Evolutionary conservation across 2,329 filamentous ascomycete genomes (phyloP).

Genomic region (Aspergillus versicolor): DNA sequence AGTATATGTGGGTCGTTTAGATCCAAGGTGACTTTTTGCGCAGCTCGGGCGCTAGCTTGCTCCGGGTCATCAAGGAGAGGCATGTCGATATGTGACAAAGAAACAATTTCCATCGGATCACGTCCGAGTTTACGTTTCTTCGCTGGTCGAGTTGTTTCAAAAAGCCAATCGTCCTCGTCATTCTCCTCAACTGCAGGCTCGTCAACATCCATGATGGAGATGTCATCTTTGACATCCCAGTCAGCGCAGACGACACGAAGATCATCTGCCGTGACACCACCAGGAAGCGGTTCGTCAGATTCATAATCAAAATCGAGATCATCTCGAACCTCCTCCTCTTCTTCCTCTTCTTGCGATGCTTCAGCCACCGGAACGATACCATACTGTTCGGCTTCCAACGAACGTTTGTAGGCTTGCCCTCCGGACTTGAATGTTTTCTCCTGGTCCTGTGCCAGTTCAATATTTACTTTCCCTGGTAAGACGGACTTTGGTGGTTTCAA

Average conservation of each 20-base stretch:
- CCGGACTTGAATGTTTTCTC: slow-evolving; percentile 81
- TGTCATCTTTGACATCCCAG: slow-evolving; percentile 68
- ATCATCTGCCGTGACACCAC: slow-evolving; percentile 74
- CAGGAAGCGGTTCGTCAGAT: slow-evolving; percentile 62
- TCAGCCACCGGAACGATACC: slow-evolving; percentile 51
- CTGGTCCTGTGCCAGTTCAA: slow-evolving; percentile 83
- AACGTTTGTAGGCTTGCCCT: slow-evolving; percentile 56
- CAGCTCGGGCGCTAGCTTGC: slow-evolving; percentile 66
- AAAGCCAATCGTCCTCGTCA: slow-evolving; percentile 49
- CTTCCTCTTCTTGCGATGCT: slow-evolving; percentile 49
- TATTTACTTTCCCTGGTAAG: slow-evolving; percentile 79
- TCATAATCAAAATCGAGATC: slow-evolving; percentile 56
- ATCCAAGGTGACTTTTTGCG: slow-evolving; percentile 79
- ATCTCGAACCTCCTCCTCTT: slow-evolving; percentile 51
- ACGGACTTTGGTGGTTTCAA: slow-evolving; percentile 77
- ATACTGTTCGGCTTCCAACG: slow-evolving; percentile 55
- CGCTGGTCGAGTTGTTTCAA: slow-evolving; percentile 50
- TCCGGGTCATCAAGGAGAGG: slow-evolving; percentile 81
- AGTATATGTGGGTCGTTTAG: slow-evolving; percentile 85
- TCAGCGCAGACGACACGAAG: slow-evolving; percentile 83
- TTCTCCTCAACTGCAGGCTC: slow-evolving; percentile 21
- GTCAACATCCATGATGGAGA: slow-evolving; percentile 41
- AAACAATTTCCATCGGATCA: slow-evolving; percentile 46
- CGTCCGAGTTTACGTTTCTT: slow-evolving; percentile 66
- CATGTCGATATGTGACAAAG: slow-evolving; percentile 60